Percentiles rank a stretch among this genome's conserved stretches.
Evolutionary conservation across 345 rosid species (phyloP).

Genomic region (Clarkia xantiana): DNA sequence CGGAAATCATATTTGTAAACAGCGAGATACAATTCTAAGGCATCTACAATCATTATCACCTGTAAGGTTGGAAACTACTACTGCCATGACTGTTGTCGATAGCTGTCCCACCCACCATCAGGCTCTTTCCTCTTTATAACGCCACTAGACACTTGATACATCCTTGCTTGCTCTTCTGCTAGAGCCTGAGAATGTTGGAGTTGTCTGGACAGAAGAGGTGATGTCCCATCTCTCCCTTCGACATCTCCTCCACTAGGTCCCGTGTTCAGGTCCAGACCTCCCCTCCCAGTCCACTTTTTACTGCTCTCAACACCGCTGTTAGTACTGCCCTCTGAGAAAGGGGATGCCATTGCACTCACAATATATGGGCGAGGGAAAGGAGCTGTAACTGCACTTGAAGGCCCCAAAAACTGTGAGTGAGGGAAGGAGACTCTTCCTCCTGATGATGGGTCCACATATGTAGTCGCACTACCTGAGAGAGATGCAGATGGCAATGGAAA

Average conservation of each 20-base stretch:
- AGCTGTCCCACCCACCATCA: conserved; percentile 86
- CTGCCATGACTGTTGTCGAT: conserved; percentile 70
- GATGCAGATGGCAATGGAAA: conserved; percentile 48
- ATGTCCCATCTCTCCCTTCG: conserved; percentile 57
- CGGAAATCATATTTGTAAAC: too few species aligned
- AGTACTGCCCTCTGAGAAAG: conserved; percentile 37
- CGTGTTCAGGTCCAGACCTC: conserved; percentile 60
- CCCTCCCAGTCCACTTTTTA: conserved; percentile 52
- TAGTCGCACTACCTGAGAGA: conserved; percentile 54
- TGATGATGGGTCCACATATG: conserved; percentile 57
- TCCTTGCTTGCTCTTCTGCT: conserved; percentile 57
- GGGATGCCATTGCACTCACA: conserved; percentile 14
- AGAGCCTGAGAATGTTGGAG: conserved; percentile 35
- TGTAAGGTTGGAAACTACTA: conserved; percentile 25
- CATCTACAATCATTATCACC: conserved; percentile 26
- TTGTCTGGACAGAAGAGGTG: conserved; percentile 33
- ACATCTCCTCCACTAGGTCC: conserved; percentile 62
- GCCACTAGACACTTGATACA: conserved; percentile 55
- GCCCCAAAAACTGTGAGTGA: conserved; percentile 51
- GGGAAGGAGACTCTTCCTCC: conserved; percentile 56
- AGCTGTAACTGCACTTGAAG: conserved; percentile 39
- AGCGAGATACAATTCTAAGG: too few species aligned
- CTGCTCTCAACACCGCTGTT: conserved; percentile 27
- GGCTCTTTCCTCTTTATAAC: conserved; percentile 71
- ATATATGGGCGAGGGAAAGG: conserved; percentile 47